These are phyloP conservation scores for Pleoardoris graminearum DNA, from an alignment of 2,329 filamentous ascomycete genomes.

Conservation along the genomic window DNA sequence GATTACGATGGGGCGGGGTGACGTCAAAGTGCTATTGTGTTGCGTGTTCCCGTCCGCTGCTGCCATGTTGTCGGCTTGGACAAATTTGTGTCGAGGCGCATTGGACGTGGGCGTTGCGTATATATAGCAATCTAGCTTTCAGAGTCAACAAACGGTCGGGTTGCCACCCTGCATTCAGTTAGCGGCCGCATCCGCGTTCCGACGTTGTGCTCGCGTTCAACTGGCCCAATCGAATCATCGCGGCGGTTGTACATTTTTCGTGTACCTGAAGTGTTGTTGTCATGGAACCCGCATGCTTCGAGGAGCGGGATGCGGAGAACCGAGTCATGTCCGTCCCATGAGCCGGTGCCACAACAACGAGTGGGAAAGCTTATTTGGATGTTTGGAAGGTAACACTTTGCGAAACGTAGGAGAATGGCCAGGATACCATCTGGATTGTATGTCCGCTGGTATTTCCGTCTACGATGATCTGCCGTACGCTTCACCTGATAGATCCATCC, in stretches of 20 bases:
- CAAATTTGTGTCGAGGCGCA: background rate
- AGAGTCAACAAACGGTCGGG: background rate
- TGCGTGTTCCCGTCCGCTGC: background rate
- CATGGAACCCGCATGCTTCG: background rate
- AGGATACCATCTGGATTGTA: too few species aligned
- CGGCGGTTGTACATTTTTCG: background rate
- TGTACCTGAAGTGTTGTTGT: background rate
- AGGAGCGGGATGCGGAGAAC: constrained; percentile 3
- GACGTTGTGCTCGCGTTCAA: background rate
- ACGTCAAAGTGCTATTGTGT: background rate
- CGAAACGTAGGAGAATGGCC: background rate
- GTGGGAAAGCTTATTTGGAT: constrained; percentile 6
- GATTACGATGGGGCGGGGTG: constrained; percentile 37
- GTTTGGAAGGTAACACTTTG: background rate
- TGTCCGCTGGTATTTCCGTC: too few species aligned
- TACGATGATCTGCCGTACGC: too few species aligned
- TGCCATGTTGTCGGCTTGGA: background rate
- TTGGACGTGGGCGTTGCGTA: background rate
- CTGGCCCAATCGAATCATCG: background rate
- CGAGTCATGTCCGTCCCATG: constrained; percentile 1
- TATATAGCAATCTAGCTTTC: background rate
- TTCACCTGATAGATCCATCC: too few species aligned
- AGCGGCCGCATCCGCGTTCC: background rate
- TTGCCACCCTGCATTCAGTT: background rate
- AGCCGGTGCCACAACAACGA: constrained; percentile 2